Evolutionary conservation across 495 filamentous ascomycete genomes (phyloP).

Genomic region (Aspergillus affinis): DNA sequence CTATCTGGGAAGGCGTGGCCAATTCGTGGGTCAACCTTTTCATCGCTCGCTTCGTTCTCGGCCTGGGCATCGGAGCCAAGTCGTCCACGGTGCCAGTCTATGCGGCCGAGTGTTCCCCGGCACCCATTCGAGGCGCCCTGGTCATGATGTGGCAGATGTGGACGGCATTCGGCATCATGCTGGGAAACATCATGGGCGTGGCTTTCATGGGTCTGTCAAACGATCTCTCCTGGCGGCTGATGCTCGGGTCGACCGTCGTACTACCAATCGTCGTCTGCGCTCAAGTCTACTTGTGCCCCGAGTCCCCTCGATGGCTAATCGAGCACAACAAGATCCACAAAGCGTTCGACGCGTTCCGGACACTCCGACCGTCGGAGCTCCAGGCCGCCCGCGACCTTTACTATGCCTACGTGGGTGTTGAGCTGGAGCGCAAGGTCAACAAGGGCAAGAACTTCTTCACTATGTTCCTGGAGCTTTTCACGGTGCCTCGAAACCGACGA

Average conservation of each 20-base stretch:
- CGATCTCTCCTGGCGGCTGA: conserved; percentile 46
- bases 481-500: conserved; percentile 52
- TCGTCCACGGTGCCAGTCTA: conserved; percentile 59
- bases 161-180: conserved; percentile 79
- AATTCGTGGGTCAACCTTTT: conserved; percentile 55
- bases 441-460: conserved; percentile 47
- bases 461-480: conserved; percentile 54
- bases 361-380: conserved; percentile 45
- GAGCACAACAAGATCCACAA: conserved; percentile 50
- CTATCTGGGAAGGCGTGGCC: conserved; percentile 49
- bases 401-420: conserved; percentile 50
- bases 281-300: conserved; percentile 61
- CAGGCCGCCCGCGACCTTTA: conserved; percentile 55
- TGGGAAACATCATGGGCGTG: conserved; percentile 71
- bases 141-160: conserved; percentile 67
- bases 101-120: conserved; percentile 56
- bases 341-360: conserved; percentile 46
- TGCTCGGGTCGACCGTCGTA: conserved; percentile 48
- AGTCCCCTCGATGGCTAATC: conserved; percentile 68
- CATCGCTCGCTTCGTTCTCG: conserved; percentile 58
- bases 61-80: conserved; percentile 62
- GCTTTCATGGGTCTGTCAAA: conserved; percentile 52
- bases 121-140: conserved; percentile 56
- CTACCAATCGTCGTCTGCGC: conserved; percentile 43
- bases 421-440: conserved; percentile 46